Base-by-base conservation (phyloP, 345 rosid species). In the Laguncularia racemosa region DNA sequence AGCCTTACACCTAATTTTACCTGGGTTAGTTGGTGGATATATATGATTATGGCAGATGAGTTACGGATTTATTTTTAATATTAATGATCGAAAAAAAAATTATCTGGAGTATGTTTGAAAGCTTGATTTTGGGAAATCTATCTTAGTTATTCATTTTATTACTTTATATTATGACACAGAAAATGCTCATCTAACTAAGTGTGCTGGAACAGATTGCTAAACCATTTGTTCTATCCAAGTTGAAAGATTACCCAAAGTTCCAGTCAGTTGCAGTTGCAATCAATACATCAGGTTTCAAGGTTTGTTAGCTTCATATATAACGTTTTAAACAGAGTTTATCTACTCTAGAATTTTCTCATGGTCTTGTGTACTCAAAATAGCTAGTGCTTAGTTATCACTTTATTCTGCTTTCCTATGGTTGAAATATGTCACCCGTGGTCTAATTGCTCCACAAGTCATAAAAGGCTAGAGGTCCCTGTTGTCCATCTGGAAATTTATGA, bases 231-330 rank as follows among this genome's bases (percentile, higher is more conserved):
- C 66, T 71, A 46, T 76, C 84, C 64, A 79, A 68, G 66, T 65
- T 75, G 59, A 76, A 63, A 70, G 66, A 82, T 57, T 74, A 79
- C 54, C 80, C 82, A 0, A 74, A 79, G 64, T 82, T 79, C 74
- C 84, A 79, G 68, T 70, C 78, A 15, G 75, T 79, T 48, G 68
- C 76, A 2, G 18, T 72, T 13, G 80, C 80, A 65, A 73, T 82
- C 46, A 71, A 72, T 38, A 65, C 70, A 70, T 82, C 84, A 62
- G 87, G 87, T 28, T 82, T 82, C 67, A 82, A 82, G 87, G 87
- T 58, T 33, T 33, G 40, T 33, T 1, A 33, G 11, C 40, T 33
- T 33, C 9, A 33, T 33, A 33, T 33, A 33, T 33, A 33, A 67
- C 53, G 71, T 55, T 40, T 28, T n/a, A 17, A n/a, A 50, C 13